A percentile compares a stretch with the other conserved stretches of the same genome.
Evolutionary conservation across 2,329 filamentous ascomycete genomes (phyloP).

Genomic region (Penicillium occitanis): DNA sequence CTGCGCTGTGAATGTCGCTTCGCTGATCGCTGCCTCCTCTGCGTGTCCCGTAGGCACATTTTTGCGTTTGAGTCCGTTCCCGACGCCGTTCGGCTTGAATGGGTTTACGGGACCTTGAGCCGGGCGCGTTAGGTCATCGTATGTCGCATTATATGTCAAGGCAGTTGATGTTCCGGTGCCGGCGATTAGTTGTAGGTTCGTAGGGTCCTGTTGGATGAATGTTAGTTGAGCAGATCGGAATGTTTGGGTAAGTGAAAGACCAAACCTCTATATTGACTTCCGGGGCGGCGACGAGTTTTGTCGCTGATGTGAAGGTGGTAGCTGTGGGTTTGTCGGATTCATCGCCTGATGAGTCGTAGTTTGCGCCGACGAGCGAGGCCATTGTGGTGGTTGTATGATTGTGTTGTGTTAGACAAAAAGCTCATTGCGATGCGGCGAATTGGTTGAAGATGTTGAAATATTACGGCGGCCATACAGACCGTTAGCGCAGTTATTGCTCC

Average conservation of each 20-base stretch:
- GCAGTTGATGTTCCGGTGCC: constrained; percentile 50
- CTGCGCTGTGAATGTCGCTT: constrained; percentile 83
- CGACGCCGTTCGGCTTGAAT: constrained; percentile 62
- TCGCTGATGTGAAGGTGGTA: constrained; percentile 33
- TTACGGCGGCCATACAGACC: constrained; percentile 17
- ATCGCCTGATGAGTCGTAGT: constrained; percentile 52
- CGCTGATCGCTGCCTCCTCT: constrained; percentile 83
- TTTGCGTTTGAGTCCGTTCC: constrained; percentile 66
- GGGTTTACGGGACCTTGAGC: constrained; percentile 71
- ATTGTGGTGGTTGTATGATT: constrained; percentile 29
- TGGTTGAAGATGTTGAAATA: constrained; percentile 16
- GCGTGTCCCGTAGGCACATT: constrained; percentile 83
- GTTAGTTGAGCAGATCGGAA: constrained; percentile 36
- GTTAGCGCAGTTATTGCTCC: not conserved
- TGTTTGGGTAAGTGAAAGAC: constrained; percentile 33
- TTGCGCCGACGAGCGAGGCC: constrained; percentile 46
- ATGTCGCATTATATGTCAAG: constrained; percentile 60
- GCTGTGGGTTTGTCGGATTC: constrained; percentile 40
- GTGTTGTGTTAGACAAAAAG: not conserved
- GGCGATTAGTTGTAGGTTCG: constrained; percentile 52
- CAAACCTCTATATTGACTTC: constrained; percentile 59
- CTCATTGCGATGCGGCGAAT: not conserved
- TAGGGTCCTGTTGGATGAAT: constrained; percentile 46
- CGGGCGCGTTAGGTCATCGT: constrained; percentile 67
- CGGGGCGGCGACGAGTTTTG: constrained; percentile 50